Base-by-base conservation (phyloP, 345 rosid species). In the sweet orange (Citrus sinensis) region DNA sequence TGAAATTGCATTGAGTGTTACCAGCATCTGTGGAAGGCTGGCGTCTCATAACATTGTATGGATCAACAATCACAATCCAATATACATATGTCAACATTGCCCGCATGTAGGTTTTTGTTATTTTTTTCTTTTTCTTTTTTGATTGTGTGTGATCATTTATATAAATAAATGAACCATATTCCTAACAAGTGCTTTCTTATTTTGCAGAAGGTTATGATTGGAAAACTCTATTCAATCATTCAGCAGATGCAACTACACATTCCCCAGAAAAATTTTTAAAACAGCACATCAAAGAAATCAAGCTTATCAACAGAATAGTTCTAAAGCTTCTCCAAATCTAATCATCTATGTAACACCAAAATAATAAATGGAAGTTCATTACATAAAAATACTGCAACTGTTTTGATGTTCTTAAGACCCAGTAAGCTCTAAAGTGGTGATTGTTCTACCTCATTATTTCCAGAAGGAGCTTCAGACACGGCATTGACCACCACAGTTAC, bases 381-480 rank as follows among this genome's bases (percentile, higher is more conserved):
- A 34, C 71, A 61, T 8, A 54, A 37, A 62, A 49, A 62, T 19
- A 72, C 29, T 73, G 27, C 24, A 71, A 76, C 20, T 17, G 24
- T 25, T 8, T 62, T 30, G 22, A 32, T 51, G 8, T 71, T 62
- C 24, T 67, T 42, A 73, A 67, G n/a, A 65, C 46, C 35, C 55
- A 37, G 20, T 68, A 54, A 35, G 80, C 83, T 58, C 24, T 69
- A 34, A 56, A 59, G 7, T 5, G n/a, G 20, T 42, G 29, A 25
- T 74, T 80, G 59, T 42, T 63, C 35, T 85, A 91, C 98, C 97
- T 91, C 95, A 58, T 67, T 77, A 80, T 77, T 73, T 73, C 76
- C 90, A 59, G 82, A 30, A 68, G 90, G 80, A 82, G 77, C 76
- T 71, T 78, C 71, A 27, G 88, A 82, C 70, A 88, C 62, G 4